Conservation (phyloP, 1,284 basidiomycete species). For the Anthracocystis panici-leucophaei region DNA sequence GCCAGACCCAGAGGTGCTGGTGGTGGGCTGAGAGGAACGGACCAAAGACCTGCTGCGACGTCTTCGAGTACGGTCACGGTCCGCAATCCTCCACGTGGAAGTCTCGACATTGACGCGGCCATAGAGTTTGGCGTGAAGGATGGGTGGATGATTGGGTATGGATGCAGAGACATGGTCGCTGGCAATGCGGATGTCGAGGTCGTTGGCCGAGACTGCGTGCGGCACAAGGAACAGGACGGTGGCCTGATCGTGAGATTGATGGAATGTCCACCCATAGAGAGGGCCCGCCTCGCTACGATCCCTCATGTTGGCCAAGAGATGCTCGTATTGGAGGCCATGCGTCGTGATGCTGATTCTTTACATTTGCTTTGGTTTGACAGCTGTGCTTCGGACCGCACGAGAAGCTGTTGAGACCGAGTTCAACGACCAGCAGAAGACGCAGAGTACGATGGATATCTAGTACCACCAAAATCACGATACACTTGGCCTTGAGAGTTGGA, state of each 20-base stretch:
- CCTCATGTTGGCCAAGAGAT: constrained; percentile 18
- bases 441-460: neutral
- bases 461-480: no score
- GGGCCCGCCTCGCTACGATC: constrained; percentile 11
- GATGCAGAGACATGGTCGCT: constrained; percentile 50
- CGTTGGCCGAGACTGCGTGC: constrained; percentile 29
- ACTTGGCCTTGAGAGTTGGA: neutral
- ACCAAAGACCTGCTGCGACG: constrained; percentile 34
- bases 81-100: constrained; percentile 59
- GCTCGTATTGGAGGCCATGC: constrained; percentile 1
- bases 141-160: constrained; percentile 42
- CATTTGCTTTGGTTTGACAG: neutral
- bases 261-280: constrained; percentile 57
- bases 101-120: constrained; percentile 53
- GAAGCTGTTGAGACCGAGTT: neutral
- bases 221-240: constrained; percentile 62
- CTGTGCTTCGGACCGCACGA: neutral
- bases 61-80: constrained; percentile 39
- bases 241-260: constrained; percentile 61
- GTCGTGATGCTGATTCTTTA: neutral
- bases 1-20: constrained; percentile 26
- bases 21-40: constrained; percentile 17
- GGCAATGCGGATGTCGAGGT: constrained; percentile 53
- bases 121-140: constrained; percentile 57
- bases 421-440: neutral